Evolutionary conservation across 1,139 yeast species (phyloP), one percentile per base, ranked within the genome.

Genomic region (Saccharomyces hybrid): DNA sequence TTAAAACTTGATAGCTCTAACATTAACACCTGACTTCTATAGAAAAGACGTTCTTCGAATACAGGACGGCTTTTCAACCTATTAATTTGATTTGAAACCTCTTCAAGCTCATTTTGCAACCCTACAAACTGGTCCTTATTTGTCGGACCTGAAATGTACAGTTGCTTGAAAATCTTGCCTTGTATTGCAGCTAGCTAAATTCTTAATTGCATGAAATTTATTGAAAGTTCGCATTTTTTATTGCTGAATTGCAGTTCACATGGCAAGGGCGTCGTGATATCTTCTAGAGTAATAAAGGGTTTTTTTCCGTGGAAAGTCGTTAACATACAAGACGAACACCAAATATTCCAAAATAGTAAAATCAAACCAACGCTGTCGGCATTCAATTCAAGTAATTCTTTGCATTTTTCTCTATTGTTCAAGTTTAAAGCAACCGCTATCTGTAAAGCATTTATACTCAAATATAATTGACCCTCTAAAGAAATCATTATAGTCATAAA

Each of bases 291-390:
- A 13, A 52, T 46, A 46, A 52, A 52, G 3, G 55, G 49, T 9
- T 14, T 29, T 31, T 16, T 49, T 20, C 55, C 55, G 5, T 44
- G 42, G n/a, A 50, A 29, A 6, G 50, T 52, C 11, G 52, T 25
- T 47, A 52, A 46, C 55, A 52, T 49, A 28, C 52, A 49, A 26
- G 50, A 52, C 4, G 53, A 50, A 42, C 55, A 50, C 55, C 55
- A 52, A 34, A 50, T 16, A 25, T 49, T 52, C 55, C 55, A 52
- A 7, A 52, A 52, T 46, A 52, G 23, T n/a, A 52, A 25, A 9
- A 52, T 23, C 26, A 50, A n/a, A 5, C 53, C 55, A n/a, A 32
- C 5, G n/a, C 41, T 16, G 20, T 16, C 34, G 11, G 28, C 29
- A 11, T 28, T 32, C 1, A 34, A 23, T 32, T 14, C 26, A 6